These are phyloP conservation scores for Rosa chinensis DNA, from an alignment of 306 rosid genomes.

Conservation along the genomic window DNA sequence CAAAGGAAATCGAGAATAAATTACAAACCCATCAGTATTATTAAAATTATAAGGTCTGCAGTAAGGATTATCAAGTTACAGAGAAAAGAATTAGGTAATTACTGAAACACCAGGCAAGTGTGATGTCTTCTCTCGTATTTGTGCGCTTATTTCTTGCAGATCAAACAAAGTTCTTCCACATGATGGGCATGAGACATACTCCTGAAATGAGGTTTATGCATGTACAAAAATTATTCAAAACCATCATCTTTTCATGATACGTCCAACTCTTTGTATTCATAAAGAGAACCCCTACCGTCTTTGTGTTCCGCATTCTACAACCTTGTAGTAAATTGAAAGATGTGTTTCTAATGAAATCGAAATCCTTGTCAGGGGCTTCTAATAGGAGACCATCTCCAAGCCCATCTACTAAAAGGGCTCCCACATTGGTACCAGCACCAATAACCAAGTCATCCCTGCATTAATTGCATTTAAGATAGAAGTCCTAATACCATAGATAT, in stretches of 20 bases:
- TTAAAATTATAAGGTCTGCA: not conserved
- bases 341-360: conserved; percentile 81
- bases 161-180: conserved; percentile 99
- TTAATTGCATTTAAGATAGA: conserved; percentile 18
- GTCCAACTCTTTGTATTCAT: conserved; percentile 3
- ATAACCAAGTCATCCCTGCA: conserved; percentile 92
- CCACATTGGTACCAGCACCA: conserved; percentile 84
- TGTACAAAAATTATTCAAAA: conserved; percentile 1
- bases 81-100: conserved; percentile 26
- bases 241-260: conserved; percentile 4
- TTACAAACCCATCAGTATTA: not conserved
- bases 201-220: conserved; percentile 53
- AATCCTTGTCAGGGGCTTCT: conserved; percentile 83
- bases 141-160: conserved; percentile 93
- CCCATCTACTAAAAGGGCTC: conserved; percentile 95
- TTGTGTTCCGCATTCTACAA: conserved; percentile 97
- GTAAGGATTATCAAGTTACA: conserved; percentile 10
- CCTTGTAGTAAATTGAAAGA: conserved; percentile 98
- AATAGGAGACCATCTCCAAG: conserved; percentile 93
- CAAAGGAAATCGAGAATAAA: conserved; percentile 11
- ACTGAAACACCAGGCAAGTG: conserved; percentile 98
- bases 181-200: conserved; percentile 97
- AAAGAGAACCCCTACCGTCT: conserved; percentile 60
- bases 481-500: not conserved
- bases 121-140: conserved; percentile 87